Evolutionary conservation across 441 rosid genomes (phyloP).

Genomic region (Populus hybrid): DNA sequence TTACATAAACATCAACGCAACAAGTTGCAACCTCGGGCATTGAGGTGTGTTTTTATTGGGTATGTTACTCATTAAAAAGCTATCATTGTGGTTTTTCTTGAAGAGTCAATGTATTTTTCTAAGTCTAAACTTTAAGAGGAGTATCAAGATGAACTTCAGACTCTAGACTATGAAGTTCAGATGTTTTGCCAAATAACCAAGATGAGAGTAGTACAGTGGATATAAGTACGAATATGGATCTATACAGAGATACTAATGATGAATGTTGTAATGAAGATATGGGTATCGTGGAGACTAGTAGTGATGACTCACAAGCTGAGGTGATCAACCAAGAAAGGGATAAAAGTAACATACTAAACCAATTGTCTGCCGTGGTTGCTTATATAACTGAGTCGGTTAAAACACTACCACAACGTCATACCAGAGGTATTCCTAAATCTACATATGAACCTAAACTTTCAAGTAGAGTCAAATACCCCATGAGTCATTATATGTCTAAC

Average conservation of each 20-base stretch:
- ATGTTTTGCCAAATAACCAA: too few relatives aligned
- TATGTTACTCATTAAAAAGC: not conserved
- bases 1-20: not conserved
- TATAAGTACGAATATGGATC: too few relatives aligned
- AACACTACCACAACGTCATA: not conserved
- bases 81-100: not conserved
- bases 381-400: not conserved
- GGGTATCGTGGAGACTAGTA: not conserved
- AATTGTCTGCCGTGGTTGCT: not conserved
- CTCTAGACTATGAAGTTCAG: too few relatives aligned
- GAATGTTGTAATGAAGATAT: too few relatives aligned
- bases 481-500: conserved; percentile 10
- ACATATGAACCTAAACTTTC: conserved; percentile 12
- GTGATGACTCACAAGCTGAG: too few relatives aligned
- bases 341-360: not conserved
- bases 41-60: conserved; percentile 1
- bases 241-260: too few relatives aligned
- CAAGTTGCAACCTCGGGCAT: not conserved
- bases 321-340: not conserved
- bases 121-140: too few relatives aligned
- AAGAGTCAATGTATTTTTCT: conserved; percentile 6
- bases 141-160: too few relatives aligned
- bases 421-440: conserved; percentile 12
- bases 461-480: not conserved
- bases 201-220: too few relatives aligned